Evolutionary conservation across 2,329 filamentous ascomycete genomes (phyloP).

Genomic region (Clonostachys sp.): DNA sequence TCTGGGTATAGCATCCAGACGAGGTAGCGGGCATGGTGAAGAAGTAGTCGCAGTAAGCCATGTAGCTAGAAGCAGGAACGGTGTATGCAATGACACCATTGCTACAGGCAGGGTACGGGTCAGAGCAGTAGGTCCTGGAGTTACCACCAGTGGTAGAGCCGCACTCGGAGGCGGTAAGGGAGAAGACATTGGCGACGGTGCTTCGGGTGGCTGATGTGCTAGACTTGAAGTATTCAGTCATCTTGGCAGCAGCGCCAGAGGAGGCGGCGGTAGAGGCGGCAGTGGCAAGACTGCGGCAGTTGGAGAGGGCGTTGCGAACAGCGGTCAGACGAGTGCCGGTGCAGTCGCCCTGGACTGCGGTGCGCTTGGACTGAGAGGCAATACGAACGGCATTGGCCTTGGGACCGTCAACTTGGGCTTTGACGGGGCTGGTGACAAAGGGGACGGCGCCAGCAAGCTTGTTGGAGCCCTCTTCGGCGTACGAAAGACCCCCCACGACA

Average conservation of each 20-base stretch:
- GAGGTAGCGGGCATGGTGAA: slow-evolving; percentile 50
- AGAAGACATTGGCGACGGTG: slow-evolving; percentile 46
- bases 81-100: slow-evolving; percentile 54
- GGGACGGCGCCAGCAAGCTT: slow-evolving; percentile 43
- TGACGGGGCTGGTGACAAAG: slow-evolving; percentile 52
- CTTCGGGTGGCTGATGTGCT: slow-evolving; percentile 35
- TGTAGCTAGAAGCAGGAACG: slow-evolving; percentile 43
- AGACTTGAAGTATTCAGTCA: slow-evolving; percentile 62
- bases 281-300: slow-evolving; percentile 31
- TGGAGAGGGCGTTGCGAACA: slow-evolving; percentile 37
- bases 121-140: neutral
- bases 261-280: neutral
- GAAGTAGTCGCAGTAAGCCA: slow-evolving; percentile 59
- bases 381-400: slow-evolving; percentile 42
- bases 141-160: slow-evolving; percentile 9
- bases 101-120: neutral
- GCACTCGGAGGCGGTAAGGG: slow-evolving; percentile 50
- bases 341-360: slow-evolving; percentile 44
- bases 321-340: slow-evolving; percentile 32
- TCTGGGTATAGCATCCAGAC: slow-evolving; percentile 55
- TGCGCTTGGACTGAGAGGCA: slow-evolving; percentile 41
- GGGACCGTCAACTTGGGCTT: slow-evolving; percentile 48
- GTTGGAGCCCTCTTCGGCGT: slow-evolving; percentile 40
- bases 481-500: slow-evolving; percentile 46
- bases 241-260: slow-evolving; percentile 20